These are phyloP conservation scores for Porcisia hertigi DNA, from an alignment of 208 protist genomes.

Conservation along the genomic window DNA sequence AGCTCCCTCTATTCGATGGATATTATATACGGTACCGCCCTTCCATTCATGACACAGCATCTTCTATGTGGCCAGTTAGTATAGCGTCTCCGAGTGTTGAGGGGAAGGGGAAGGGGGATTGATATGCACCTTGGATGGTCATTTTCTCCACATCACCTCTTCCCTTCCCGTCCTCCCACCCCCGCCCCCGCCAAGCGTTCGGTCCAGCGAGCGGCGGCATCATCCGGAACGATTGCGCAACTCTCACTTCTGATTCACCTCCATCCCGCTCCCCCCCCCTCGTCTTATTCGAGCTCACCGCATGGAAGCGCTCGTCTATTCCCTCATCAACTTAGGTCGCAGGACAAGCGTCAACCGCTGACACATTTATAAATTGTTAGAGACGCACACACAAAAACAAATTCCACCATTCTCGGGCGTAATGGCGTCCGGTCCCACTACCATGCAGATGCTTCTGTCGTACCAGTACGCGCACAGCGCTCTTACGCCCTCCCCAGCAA, in stretches of 20 bases:
- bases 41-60: too few species aligned
- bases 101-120: too few species aligned
- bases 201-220: too few species aligned
- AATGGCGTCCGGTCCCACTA: neutral
- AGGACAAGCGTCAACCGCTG: neutral
- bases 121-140: too few species aligned
- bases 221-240: too few species aligned
- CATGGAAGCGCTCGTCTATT: neutral
- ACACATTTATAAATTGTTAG: neutral
- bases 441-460: conserved; percentile 12
- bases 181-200: neutral
- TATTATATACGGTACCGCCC: too few species aligned
- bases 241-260: neutral
- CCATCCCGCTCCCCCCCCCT: neutral
- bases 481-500: too few species aligned
- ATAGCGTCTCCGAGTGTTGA: too few species aligned
- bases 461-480: conserved; percentile 4
- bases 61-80: too few species aligned
- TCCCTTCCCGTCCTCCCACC: neutral
- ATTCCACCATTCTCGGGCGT: neutral
- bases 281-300: neutral
- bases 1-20: too few species aligned
- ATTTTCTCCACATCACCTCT: neutral
- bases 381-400: neutral
- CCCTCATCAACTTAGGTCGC: too few species aligned